Percentiles rank a stretch among this genome's conserved stretches.
Evolutionary conservation across 1,284 basidiomycete genomes (phyloP).

Genomic region (Pseudomicrostroma phylloplanum): DNA sequence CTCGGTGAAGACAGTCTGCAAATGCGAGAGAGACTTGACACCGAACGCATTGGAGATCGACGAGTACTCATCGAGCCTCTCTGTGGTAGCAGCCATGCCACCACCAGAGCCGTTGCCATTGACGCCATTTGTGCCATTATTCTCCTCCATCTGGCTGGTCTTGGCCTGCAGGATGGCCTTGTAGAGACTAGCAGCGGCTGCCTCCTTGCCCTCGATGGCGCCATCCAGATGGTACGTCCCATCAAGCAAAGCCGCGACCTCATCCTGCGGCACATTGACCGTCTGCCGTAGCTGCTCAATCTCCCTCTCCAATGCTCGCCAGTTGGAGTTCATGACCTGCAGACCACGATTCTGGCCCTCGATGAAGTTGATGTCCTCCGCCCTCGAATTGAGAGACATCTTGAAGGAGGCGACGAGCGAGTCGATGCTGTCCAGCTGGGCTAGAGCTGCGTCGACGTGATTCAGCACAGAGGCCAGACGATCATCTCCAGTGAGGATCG

Average conservation of each 20-base stretch:
- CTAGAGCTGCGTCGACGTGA: constrained; percentile 77
- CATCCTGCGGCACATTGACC: constrained; percentile 76
- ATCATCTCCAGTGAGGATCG: constrained; percentile 83
- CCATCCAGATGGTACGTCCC: constrained; percentile 72
- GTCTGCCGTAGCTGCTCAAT: constrained; percentile 64
- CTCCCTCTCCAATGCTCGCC: constrained; percentile 58
- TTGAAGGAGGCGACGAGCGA: constrained; percentile 44
- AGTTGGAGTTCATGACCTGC: constrained; percentile 96
- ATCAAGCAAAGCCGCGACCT: constrained; percentile 71
- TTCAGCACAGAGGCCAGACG: constrained; percentile 79
- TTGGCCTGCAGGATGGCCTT: constrained; percentile 86
- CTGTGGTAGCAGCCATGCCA: constrained; percentile 73
- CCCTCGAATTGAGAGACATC: constrained; percentile 40
- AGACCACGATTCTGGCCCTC: constrained; percentile 93
- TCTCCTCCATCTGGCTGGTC: constrained; percentile 46
- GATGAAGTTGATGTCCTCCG: constrained; percentile 84
- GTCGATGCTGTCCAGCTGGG: constrained; percentile 73
- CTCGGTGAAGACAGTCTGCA: constrained; percentile 74
- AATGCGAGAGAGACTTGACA: constrained; percentile 78
- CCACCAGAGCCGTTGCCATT: constrained; percentile 12
- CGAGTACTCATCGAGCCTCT: constrained; percentile 79
- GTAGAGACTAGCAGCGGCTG: constrained; percentile 80
- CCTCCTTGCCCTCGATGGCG: constrained; percentile 65
- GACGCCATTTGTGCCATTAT: background rate
- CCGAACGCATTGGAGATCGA: constrained; percentile 83